Base-by-base conservation (phyloP, 495 filamentous ascomycete species). In the Amorphotheca resinae region DNA sequence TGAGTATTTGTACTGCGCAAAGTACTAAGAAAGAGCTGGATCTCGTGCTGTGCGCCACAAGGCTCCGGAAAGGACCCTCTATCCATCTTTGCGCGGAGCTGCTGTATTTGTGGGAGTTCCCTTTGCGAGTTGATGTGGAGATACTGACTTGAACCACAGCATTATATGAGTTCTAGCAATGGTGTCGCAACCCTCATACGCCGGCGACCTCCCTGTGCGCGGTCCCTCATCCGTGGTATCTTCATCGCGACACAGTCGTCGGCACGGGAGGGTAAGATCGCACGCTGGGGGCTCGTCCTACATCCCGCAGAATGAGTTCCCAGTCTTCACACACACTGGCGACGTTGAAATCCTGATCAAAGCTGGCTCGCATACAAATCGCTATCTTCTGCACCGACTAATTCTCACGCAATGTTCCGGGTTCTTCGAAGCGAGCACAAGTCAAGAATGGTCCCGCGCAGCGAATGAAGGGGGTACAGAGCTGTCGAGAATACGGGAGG, bases 391-490 rank as follows among this genome's bases (percentile, higher is more conserved):
- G 15, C 87, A 95, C 61, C 73, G 79, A 31, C 65, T 93, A 52
- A 93, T 87, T 20, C 62, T 95, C 50, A 74, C 82, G 26, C 82
- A 91, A 64, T 89, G 83, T 54, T 93, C 87, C 9, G 87, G 86
- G 1, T 94, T 93, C 64, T 95, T 94, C 62, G 84, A 93, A 62
- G 83, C 85, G 23, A 84, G 84, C 54, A 89, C 82, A 20, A 85
- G 78, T 48, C 79, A 84, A 48, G 82, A 87, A 60, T 95, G 87
- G 87, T 80, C 84, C 46, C 69, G 73, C 28, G 69, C 44, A 16
- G 67, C 32, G 25, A 60, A 20, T 23, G 55, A 25, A 49, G 18
- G 43, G 51, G 32, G 51, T 57, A 39, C 52, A 53, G 43, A 60
- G 50, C 59, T 76, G 52, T 68, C 68, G 41, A 66, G 73, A 45